Percentiles rank a stretch among this genome's conserved stretches.
These are phyloP conservation scores for Edaphochlamys debaryana DNA, from an alignment of 139 green algal genomes.

Conservation along the genomic window DNA sequence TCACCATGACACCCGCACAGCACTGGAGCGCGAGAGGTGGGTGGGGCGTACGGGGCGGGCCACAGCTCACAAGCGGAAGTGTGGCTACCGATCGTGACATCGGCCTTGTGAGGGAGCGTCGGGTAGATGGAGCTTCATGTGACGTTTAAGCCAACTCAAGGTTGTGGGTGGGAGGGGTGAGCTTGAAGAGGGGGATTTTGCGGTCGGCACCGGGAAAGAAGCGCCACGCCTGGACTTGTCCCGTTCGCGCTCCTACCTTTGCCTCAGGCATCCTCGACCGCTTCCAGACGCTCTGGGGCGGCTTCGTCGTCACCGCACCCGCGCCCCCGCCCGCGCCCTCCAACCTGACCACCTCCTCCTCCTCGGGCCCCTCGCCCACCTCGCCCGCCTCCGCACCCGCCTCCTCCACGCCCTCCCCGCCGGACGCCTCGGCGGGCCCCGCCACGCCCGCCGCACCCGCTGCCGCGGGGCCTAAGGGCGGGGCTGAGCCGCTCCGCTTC, in stretches of 20 bases:
- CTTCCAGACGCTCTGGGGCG: slow-evolving; percentile 74
- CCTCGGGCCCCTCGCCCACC: neutral
- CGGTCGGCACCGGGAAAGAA: too few relatives aligned
- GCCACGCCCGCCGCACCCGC: neutral
- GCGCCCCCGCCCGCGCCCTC: too few relatives aligned
- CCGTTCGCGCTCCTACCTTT: neutral
- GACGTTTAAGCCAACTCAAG: too few relatives aligned
- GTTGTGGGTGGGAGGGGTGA: too few relatives aligned
- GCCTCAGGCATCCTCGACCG: slow-evolving; percentile 47
- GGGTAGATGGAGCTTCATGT: neutral
- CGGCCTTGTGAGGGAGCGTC: neutral
- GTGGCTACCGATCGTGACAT: too few relatives aligned
- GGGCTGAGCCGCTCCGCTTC: slow-evolving; percentile 50
- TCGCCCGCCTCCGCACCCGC: neutral
- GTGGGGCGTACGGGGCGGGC: too few relatives aligned
- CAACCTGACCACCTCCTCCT: neutral
- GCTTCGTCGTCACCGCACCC: slow-evolving; percentile 59
- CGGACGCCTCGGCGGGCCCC: neutral
- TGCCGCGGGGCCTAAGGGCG: neutral
- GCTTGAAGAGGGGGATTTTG: too few relatives aligned
- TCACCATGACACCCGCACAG: slow-evolving; percentile 60
- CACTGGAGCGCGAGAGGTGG: slow-evolving; percentile 71
- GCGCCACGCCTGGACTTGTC: too few relatives aligned
- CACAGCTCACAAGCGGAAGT: too few relatives aligned
- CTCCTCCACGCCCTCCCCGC: too few relatives aligned